Evolutionary conservation across 495 filamentous ascomycete genomes (phyloP).

Genomic region (Tuber melanosporum): DNA sequence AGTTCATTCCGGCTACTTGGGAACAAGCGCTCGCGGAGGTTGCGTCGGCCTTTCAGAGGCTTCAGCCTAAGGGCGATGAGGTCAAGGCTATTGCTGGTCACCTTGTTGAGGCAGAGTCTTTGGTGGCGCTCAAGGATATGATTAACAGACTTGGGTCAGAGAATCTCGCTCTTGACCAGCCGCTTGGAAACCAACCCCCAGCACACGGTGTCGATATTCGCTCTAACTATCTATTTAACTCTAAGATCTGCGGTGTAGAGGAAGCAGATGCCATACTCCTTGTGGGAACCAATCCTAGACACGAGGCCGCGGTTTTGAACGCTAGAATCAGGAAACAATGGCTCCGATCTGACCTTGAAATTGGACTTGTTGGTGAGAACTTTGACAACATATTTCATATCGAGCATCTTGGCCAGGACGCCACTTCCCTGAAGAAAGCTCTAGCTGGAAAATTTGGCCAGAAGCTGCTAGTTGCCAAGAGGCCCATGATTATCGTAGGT

Average conservation of each 20-base stretch:
- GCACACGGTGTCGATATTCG: constrained; percentile 92
- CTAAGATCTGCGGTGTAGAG: constrained; percentile 84
- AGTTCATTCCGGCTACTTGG: constrained; percentile 87
- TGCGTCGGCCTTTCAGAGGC: constrained; percentile 62
- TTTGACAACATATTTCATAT: constrained; percentile 93
- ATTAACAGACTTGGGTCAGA: constrained; percentile 93
- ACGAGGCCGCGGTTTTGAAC: constrained; percentile 90
- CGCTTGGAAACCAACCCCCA: constrained; percentile 70
- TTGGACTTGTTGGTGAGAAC: constrained; percentile 82
- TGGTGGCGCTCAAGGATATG: constrained; percentile 94
- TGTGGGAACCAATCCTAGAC: constrained; percentile 86
- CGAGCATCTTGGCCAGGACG: constrained; percentile 74
- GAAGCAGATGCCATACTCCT: constrained; percentile 88
- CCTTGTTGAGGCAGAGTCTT: constrained; percentile 79
- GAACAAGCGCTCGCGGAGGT: constrained; percentile 88
- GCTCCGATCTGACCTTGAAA: constrained; percentile 86
- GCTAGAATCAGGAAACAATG: constrained; percentile 96
- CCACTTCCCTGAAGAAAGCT: constrained; percentile 69
- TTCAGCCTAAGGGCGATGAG: constrained; percentile 77
- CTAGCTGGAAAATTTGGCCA: constrained; percentile 84
- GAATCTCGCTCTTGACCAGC: constrained; percentile 88
- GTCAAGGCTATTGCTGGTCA: constrained; percentile 93
- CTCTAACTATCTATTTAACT: constrained; percentile 94
- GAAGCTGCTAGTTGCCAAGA: constrained; percentile 78
- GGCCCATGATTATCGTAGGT: constrained; percentile 92